Evolutionary conservation across 2,329 filamentous ascomycete genomes (phyloP).

Genomic region (Capronia coronata): DNA sequence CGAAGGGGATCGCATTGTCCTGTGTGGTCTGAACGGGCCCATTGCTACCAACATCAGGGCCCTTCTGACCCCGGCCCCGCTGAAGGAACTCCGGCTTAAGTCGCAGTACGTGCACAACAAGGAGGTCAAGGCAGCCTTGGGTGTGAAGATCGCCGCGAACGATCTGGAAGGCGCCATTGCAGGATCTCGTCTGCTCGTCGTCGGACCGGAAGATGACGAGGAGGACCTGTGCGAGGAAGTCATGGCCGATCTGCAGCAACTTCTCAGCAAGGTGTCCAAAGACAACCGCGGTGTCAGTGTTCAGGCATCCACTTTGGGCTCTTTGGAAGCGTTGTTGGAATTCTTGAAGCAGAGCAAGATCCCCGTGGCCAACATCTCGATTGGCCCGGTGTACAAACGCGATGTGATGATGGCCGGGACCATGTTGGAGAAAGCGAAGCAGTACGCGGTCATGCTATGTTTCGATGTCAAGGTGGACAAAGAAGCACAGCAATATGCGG

Average conservation of each 20-base stretch:
- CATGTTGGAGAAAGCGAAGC: slow-evolving; percentile 92
- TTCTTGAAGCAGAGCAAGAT: slow-evolving; percentile 96
- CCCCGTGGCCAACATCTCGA: slow-evolving; percentile 92
- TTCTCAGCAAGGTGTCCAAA: slow-evolving; percentile 87
- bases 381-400: slow-evolving; percentile 95
- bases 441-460: slow-evolving; percentile 98
- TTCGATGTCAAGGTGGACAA: slow-evolving; percentile 99
- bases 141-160: slow-evolving; percentile 97
- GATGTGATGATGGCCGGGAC: slow-evolving; percentile 90
- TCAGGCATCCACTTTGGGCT: slow-evolving; percentile 94
- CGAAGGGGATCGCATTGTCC: slow-evolving; percentile 88
- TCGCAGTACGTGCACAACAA: slow-evolving; percentile 98
- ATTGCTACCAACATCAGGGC: slow-evolving; percentile 95
- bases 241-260: slow-evolving; percentile 83
- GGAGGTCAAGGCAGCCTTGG: slow-evolving; percentile 94
- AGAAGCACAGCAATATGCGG: slow-evolving; percentile 82
- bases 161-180: slow-evolving; percentile 94
- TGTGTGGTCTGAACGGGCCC: slow-evolving; percentile 93
- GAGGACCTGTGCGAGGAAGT: slow-evolving; percentile 96
- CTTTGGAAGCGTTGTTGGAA: slow-evolving; percentile 88
- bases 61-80: slow-evolving; percentile 81
- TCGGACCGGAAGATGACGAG: slow-evolving; percentile 91
- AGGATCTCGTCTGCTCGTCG: slow-evolving; percentile 87
- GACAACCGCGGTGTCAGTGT: slow-evolving; percentile 92
- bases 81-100: slow-evolving; percentile 92